Base-by-base conservation (phyloP, 2,329 filamentous ascomycete species). In the Trichoderma aggressivum region DNA sequence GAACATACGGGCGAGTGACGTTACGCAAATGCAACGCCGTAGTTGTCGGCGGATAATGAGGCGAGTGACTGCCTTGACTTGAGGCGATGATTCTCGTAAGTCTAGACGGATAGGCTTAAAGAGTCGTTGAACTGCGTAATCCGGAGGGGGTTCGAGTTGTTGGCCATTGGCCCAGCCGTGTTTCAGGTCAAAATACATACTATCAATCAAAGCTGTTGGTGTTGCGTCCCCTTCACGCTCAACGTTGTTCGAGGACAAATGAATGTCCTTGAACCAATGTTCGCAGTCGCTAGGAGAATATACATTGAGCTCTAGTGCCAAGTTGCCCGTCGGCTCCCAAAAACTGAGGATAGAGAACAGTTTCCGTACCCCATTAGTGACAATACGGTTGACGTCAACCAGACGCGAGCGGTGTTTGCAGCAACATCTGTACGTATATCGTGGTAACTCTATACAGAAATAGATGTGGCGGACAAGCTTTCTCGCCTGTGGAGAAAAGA, bases 11-110 rank as follows among this genome's bases (percentile, higher is more conserved):
- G 30, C 8, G 7, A 80, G 56, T 56, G 39, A 43, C 16, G 30
- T 6, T 0, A 1, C 10, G 72, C 64, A 36, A 74, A 81, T 24
- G 14, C 59, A 71, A 73, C 78, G 78, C 21, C 80, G 77, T 60
- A 80, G 67, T 68, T 81, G 77, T 75, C 79, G 79, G 73, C 78
- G 77, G 21, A 82, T 74, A 30, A 80, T 71, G 43, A 81, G 72
- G 63, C 73, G 56, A 3, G 78, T 80, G 50, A 81, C 79, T 36
- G 70, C 76, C 4, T 76, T 16, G 36, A 80, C 76, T 58, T 21
- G 70, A 67, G 77, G 78, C 6, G 77, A 66, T 5, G 5, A 6
- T 58, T 55, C 5, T 0, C 3, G 16, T n/a, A 30, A 72, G 39
- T 1, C 5, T 58, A 68, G 24, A 10, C 56, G 2, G 43, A 76